Evolutionary conservation across 768 basidiomycete genomes (phyloP).

Genomic region (Naganishia onofrii): DNA sequence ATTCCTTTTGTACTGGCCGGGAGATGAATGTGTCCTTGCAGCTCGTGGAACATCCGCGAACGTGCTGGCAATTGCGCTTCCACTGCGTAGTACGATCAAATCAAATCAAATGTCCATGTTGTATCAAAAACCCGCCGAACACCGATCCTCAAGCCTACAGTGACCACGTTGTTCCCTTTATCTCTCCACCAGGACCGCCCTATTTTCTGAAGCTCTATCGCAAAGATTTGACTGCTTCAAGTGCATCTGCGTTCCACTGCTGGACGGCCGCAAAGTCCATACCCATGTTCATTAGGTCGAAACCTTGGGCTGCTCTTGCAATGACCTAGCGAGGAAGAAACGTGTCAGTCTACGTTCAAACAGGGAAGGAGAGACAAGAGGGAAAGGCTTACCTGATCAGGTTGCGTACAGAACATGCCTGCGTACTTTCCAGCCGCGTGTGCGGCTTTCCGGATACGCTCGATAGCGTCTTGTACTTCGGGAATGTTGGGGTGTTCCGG

Average conservation of each 20-base stretch:
- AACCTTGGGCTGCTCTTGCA: slow-evolving; percentile 36
- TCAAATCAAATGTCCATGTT: too few species aligned
- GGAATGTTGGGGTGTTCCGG: slow-evolving; percentile 38
- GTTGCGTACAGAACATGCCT: slow-evolving; percentile 33
- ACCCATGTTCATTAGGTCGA: slow-evolving; percentile 41
- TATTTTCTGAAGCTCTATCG: not conserved
- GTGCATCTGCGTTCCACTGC: slow-evolving; percentile 33
- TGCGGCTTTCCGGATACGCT: slow-evolving; percentile 36
- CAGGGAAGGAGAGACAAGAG: too few species aligned
- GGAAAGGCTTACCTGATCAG: slow-evolving; percentile 26
- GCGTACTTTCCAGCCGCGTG: slow-evolving; percentile 39
- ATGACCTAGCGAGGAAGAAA: slow-evolving; percentile 28
- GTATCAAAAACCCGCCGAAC: too few species aligned
- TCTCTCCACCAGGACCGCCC: not conserved
- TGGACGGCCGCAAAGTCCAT: slow-evolving; percentile 37
- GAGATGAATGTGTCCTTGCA: too few species aligned
- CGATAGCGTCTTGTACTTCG: slow-evolving; percentile 40
- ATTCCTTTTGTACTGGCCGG: too few species aligned
- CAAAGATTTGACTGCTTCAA: slow-evolving; percentile 18
- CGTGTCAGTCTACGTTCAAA: not conserved
- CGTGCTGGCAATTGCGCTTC: too few species aligned
- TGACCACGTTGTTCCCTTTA: too few species aligned
- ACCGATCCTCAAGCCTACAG: too few species aligned
- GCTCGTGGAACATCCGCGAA: too few species aligned
- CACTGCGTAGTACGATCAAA: too few species aligned